Evolutionary conservation across 352 stramenopile species (phyloP).

Genomic region (Globisporangium yorkense): DNA sequence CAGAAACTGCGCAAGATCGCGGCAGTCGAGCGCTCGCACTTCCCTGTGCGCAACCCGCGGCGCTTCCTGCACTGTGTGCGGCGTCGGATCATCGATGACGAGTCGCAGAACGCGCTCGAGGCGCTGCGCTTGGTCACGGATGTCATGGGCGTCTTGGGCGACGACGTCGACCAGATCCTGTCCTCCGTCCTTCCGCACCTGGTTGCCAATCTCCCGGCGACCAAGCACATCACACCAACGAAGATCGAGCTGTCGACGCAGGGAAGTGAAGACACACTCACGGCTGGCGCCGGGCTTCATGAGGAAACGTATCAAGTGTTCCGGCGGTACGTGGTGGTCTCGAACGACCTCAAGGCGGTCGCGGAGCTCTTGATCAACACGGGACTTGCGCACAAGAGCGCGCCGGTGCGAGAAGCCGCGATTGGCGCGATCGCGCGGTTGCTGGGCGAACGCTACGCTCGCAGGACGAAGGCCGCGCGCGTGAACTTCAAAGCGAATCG

Average conservation of each 20-base stretch:
- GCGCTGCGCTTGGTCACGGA: conserved; percentile 57
- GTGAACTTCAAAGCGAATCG: conserved; percentile 11
- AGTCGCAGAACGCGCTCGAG: conserved; percentile 34
- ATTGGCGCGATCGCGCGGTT: conserved; percentile 40
- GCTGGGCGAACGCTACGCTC: conserved; percentile 47
- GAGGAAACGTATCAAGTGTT: conserved; percentile 64
- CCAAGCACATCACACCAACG: conserved; percentile 1
- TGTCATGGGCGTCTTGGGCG: conserved; percentile 54
- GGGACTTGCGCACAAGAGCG: conserved; percentile 34
- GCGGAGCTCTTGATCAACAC: conserved; percentile 58
- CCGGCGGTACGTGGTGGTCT: conserved; percentile 49
- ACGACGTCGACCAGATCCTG: conserved; percentile 62
- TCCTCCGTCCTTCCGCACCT: conserved; percentile 65
- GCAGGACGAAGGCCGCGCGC: conserved; percentile 9
- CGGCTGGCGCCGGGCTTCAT: conserved; percentile 18
- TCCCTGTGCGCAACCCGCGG: conserved; percentile 65
- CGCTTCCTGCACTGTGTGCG: conserved; percentile 70
- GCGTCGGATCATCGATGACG: conserved; percentile 40
- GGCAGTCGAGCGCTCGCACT: conserved; percentile 49
- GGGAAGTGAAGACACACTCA: background rate
- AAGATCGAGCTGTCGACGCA: conserved; percentile 3
- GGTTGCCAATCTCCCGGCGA: conserved; percentile 28
- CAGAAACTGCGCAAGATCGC: conserved; percentile 64
- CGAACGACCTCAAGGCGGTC: conserved; percentile 53
- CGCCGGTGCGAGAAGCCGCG: conserved; percentile 40